phyloP scores from a whole-genome alignment of 2,329 filamentous ascomycete species.

The Hypoxylon sp. region DNA sequence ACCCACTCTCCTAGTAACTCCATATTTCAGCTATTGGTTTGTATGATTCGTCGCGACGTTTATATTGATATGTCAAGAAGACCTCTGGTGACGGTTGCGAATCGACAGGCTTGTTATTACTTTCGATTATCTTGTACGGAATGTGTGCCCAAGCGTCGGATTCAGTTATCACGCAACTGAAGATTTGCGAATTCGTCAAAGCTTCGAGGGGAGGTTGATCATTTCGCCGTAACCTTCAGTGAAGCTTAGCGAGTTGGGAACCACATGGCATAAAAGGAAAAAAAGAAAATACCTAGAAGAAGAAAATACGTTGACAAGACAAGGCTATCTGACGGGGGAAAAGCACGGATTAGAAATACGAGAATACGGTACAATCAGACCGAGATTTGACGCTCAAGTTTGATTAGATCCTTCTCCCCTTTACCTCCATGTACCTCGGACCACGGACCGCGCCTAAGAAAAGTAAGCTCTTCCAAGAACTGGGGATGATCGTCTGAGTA shows the following conservation, averaged over 20 bases:
- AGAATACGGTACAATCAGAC: conserved; percentile 24
- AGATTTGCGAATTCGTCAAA: conserved; percentile 11
- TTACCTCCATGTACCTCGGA: conserved; percentile 11
- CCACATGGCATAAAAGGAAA: conserved; percentile 29
- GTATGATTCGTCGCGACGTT: neutral
- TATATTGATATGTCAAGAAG: neutral
- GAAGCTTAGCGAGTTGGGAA: conserved; percentile 30
- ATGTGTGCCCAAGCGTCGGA: neutral
- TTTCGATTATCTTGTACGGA: neutral
- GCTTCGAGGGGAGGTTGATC: conserved; percentile 24
- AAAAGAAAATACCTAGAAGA: conserved; percentile 5
- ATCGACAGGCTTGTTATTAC: conserved; percentile 5
- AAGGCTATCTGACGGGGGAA: conserved; percentile 21
- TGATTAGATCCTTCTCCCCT: conserved; percentile 28
- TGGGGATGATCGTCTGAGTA: conserved; percentile 37
- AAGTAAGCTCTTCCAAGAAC: conserved; percentile 44
- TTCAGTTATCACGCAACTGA: conserved; percentile 11
- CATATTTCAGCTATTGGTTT: neutral
- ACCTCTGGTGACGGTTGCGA: neutral
- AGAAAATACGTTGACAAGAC: conserved; percentile 13
- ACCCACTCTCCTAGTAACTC: neutral
- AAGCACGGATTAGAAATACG: conserved; percentile 7
- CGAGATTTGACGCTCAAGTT: conserved; percentile 34
- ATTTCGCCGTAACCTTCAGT: conserved; percentile 22
- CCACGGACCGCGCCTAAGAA: conserved; percentile 10